A percentile compares a stretch with the other conserved stretches of the same genome.
These are phyloP conservation scores for Arabidopsis suecica DNA, from an alignment of 345 rosid genomes.

Conservation along the genomic window DNA sequence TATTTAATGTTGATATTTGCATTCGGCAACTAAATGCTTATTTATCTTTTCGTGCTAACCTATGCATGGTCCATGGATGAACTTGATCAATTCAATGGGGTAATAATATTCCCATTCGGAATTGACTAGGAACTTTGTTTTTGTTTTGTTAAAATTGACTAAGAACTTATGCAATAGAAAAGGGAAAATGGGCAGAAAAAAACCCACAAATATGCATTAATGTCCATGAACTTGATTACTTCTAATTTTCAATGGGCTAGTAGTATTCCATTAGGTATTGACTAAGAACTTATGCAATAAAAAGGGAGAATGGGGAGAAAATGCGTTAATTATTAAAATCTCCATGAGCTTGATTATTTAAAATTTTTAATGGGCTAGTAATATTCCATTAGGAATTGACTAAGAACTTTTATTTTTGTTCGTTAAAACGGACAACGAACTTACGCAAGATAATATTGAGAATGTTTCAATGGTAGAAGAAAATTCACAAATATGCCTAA, in stretches of 20 bases:
- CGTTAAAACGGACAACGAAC: too few species aligned
- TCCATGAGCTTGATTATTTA: background rate
- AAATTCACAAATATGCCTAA: background rate
- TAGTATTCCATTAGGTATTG: too few species aligned
- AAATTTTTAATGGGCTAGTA: background rate
- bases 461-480: too few species aligned
- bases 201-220: background rate
- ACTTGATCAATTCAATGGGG: slow-evolving; percentile 27
- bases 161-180: background rate
- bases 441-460: too few species aligned
- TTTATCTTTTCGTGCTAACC: slow-evolving; percentile 36
- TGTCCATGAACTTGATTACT: background rate
- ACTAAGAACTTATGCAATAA: too few species aligned
- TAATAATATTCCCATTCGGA: background rate
- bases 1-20: slow-evolving; percentile 21
- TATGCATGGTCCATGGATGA: slow-evolving; percentile 36
- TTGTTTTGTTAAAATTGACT: too few species aligned
- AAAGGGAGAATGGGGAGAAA: too few species aligned
- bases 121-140: background rate
- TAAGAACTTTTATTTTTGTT: background rate
- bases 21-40: slow-evolving; percentile 21
- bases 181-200: background rate
- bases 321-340: too few species aligned
- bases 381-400: background rate
- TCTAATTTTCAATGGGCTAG: background rate